These are phyloP conservation scores for Vaccinium darrowii DNA, from an alignment of 148 eudicot genomes.

Conservation along the genomic window DNA sequence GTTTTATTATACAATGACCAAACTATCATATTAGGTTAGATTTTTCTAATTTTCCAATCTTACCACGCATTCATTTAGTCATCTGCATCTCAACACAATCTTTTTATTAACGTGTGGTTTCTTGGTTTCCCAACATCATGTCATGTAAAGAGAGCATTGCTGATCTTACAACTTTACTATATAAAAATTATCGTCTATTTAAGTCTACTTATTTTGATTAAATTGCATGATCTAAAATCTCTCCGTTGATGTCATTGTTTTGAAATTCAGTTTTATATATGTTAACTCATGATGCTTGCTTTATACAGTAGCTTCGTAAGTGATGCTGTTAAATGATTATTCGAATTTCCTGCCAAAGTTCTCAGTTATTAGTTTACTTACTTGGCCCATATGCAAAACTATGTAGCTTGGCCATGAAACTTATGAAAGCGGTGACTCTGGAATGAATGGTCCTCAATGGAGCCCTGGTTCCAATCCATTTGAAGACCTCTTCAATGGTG, in stretches of 20 bases:
- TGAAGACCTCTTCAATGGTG: slow-evolving; percentile 50
- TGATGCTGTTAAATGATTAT: not conserved
- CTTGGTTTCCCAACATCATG: not conserved
- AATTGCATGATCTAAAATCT: not conserved
- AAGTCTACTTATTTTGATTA: not conserved
- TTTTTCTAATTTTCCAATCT: not conserved
- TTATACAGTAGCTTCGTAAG: not conserved
- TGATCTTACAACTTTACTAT: not conserved
- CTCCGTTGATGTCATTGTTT: not conserved
- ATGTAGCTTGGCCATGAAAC: slow-evolving; percentile 75
- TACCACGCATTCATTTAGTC: not conserved
- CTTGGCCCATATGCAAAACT: not conserved
- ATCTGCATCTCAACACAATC: not conserved
- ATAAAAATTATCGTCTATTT: not conserved
- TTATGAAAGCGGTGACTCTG: slow-evolving; percentile 52
- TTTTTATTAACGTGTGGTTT: not conserved
- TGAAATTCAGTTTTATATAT: not conserved
- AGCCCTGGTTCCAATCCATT: slow-evolving; percentile 52
- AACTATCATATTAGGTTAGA: not conserved
- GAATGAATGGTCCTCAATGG: slow-evolving; percentile 40
- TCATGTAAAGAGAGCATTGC: not conserved
- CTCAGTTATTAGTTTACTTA: not conserved
- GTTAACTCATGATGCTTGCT: not conserved
- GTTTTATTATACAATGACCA: not conserved
- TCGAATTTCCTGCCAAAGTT: not conserved